Percentiles rank a stretch among this genome's conserved stretches.
Evolutionary conservation across 352 stramenopile species (phyloP).

Genomic region (Aphanomyces stellatus): DNA sequence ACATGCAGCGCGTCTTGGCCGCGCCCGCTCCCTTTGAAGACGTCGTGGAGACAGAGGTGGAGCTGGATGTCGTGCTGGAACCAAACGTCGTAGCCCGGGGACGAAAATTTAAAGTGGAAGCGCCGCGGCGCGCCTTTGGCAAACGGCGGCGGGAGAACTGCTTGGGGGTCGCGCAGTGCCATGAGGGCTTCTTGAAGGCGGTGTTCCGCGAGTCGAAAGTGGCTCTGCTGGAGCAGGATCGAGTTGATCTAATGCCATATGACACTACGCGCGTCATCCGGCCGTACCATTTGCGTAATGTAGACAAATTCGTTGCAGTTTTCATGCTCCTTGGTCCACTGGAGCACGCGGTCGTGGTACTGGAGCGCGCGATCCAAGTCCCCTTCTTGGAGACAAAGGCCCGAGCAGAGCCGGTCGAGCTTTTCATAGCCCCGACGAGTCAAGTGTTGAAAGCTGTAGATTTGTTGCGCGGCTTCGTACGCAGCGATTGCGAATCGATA

Average conservation of each 20-base stretch:
- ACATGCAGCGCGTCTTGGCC: constrained; percentile 71
- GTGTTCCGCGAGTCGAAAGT: constrained; percentile 11
- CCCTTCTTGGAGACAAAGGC: constrained; percentile 62
- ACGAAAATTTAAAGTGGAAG: constrained; percentile 29
- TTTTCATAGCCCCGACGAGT: constrained; percentile 65
- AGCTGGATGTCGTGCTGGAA: constrained; percentile 77
- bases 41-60: constrained; percentile 67
- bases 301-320: constrained; percentile 83
- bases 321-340: constrained; percentile 51
- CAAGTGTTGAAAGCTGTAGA: constrained; percentile 60
- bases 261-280: not conserved
- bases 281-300: constrained; percentile 45
- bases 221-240: constrained; percentile 16
- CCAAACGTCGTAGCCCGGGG: constrained; percentile 62
- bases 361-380: constrained; percentile 63
- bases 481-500: constrained; percentile 78
- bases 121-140: not conserved
- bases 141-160: not conserved
- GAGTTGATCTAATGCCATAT: constrained; percentile 9
- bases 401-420: constrained; percentile 61
- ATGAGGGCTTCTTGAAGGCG: not conserved
- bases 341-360: constrained; percentile 72
- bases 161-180: not conserved
- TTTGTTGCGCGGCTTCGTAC: constrained; percentile 48
- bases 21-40: constrained; percentile 71